A percentile compares a stretch with the other conserved stretches of the same genome.
Evolutionary conservation across 768 basidiomycete species (phyloP).

Genomic region (Tylopilus plumbeoviolaceoides): DNA sequence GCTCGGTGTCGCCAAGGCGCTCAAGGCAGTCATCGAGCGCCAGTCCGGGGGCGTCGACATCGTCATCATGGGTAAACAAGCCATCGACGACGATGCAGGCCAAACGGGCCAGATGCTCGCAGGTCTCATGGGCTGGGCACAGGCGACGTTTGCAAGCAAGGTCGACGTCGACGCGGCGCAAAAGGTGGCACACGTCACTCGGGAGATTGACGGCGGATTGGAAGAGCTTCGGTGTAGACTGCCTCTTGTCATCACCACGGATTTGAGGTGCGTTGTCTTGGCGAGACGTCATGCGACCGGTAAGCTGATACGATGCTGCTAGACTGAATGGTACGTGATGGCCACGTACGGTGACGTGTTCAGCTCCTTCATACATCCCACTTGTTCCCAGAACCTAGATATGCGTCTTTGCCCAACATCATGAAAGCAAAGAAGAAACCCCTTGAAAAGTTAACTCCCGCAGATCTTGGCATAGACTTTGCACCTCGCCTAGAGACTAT

Average conservation of each 20-base stretch:
- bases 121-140: slow-evolving; percentile 85
- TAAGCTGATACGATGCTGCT: not conserved
- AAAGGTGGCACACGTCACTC: slow-evolving; percentile 64
- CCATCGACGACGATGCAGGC: slow-evolving; percentile 95
- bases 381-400: slow-evolving; percentile 73
- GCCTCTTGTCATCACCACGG: slow-evolving; percentile 88
- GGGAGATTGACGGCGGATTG: slow-evolving; percentile 94
- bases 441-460: slow-evolving; percentile 73
- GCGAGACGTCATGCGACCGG: not conserved
- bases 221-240: slow-evolving; percentile 77
- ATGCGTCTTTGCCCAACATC: slow-evolving; percentile 94
- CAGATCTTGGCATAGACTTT: slow-evolving; percentile 81
- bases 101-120: slow-evolving; percentile 98
- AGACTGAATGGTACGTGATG: slow-evolving; percentile 66
- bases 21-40: slow-evolving; percentile 69
- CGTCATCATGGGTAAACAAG: slow-evolving; percentile 96
- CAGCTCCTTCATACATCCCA: not conserved
- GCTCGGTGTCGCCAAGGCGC: slow-evolving; percentile 82
- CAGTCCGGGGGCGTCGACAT: slow-evolving; percentile 67
- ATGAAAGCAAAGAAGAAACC: slow-evolving; percentile 99
- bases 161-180: slow-evolving; percentile 63
- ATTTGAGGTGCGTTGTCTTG: slow-evolving; percentile 64
- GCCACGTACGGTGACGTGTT: not conserved
- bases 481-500: slow-evolving; percentile 80
- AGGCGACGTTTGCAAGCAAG: slow-evolving; percentile 94